A percentile compares a stretch with the other conserved stretches of the same genome.
These are phyloP conservation scores for Naumovozyma castellii DNA, from an alignment of 805 yeast species.

Conservation along the genomic window DNA sequence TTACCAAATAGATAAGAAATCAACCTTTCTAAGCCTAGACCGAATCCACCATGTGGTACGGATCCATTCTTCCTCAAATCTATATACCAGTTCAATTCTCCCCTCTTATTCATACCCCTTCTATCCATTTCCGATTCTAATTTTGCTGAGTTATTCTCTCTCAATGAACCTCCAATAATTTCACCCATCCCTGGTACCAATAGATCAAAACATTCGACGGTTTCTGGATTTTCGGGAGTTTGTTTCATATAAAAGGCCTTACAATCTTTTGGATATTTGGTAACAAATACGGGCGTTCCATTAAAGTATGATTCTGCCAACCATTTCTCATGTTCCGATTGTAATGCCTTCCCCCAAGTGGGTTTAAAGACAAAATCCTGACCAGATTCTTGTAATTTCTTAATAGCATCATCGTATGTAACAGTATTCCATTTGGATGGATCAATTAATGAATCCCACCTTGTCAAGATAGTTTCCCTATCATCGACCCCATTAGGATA, in stretches of 20 bases:
- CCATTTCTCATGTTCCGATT: constrained; percentile 88
- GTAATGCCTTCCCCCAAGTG: constrained; percentile 62
- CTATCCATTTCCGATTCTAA: constrained; percentile 42
- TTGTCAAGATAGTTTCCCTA: constrained; percentile 49
- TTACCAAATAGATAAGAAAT: constrained; percentile 62
- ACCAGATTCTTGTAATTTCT: constrained; percentile 21
- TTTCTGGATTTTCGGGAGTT: constrained; percentile 34
- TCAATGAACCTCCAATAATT: constrained; percentile 84
- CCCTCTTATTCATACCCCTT: constrained; percentile 45
- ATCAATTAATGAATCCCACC: constrained; percentile 53
- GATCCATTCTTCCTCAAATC: constrained; percentile 66
- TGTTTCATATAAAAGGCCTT: constrained; percentile 91
- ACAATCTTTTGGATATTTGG: constrained; percentile 68
- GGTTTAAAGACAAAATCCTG: constrained; percentile 33
- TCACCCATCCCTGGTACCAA: constrained; percentile 90
- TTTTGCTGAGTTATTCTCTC: constrained; percentile 56
- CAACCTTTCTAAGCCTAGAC: constrained; percentile 86
- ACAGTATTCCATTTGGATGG: constrained; percentile 52
- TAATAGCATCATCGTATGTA: constrained; percentile 69
- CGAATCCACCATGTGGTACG: constrained; percentile 95
- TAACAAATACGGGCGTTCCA: constrained; percentile 76
- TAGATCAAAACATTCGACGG: constrained; percentile 87
- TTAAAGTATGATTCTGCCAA: constrained; percentile 59
- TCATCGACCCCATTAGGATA: not conserved
- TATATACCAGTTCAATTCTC: constrained; percentile 70